Base-by-base conservation (phyloP, 768 basidiomycete species). In the Boletus edulis region DNA sequence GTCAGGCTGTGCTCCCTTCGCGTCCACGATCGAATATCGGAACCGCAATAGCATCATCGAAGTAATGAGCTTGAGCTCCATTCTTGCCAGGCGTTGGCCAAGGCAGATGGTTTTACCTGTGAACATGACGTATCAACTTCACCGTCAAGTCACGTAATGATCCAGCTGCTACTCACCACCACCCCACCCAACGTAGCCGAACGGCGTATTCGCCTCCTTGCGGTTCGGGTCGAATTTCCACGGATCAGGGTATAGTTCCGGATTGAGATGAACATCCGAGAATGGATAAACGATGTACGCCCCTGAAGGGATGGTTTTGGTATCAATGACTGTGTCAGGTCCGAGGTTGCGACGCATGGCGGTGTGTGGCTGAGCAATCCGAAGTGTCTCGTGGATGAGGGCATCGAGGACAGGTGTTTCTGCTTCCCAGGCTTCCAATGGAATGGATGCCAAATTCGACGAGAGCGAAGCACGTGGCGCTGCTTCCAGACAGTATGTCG, bases 331-430 rank as follows among this genome's bases (percentile, higher is more conserved):
- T 35, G 83, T 71, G 54, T 87, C 85, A 61, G 85, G 86, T 17
- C 88, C 89, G 54, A 89, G 72, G 67, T 91, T 90, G 56, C 85
- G 81, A 66, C 89, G 81, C 87, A 90, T 89, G 54, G 89, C 89
- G 1, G 82, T 81, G 70, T 90, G 87, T 41, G 89, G 87, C 75
- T 90, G 86, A 11, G 88, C 87, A 45, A 91, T 73, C 38, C 89
- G 85, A 22, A 88, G 81, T 35, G 89, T 89, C 72, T 91, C 89
- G 60, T 81, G 81, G 63, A 91, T 84, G 63, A 90, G 75, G 45
- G 83, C 77, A 67, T 91, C 89, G 34, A 90, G 76, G 52, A 86
- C 75, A 17, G 89, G 88, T 29, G 82, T 87, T 56, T 82, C 75
- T 2, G 74, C 65, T 68, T 91, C 89, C 88, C 88, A 91, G 12